Evolutionary conservation across 2,329 filamentous ascomycete genomes (phyloP), one percentile per base, ranked within the genome.

Genomic region (Lithohypha guttulata): DNA sequence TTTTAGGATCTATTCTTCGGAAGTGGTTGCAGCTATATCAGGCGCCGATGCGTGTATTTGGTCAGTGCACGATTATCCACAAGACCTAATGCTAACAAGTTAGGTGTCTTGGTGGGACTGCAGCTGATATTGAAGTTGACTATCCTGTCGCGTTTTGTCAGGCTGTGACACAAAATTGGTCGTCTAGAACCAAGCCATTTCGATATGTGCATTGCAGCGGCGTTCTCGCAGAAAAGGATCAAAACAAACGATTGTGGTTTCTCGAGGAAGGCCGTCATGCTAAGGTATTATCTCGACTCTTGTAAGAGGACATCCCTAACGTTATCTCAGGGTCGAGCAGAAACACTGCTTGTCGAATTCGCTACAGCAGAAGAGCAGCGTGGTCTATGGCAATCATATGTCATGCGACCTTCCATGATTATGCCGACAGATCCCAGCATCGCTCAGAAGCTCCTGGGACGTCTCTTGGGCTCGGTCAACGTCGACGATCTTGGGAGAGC

Each of bases 401-500:
- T 26, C 20, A 35, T 35, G n/a, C 33, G 22, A 18, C 22, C 33
- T 5, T 35, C 21, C 7, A 35, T 35, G 33, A 17, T 35, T 23
- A 20, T 22, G 15, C 18, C 18, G 15, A 34, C 6, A 9, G 10
- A 34, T n/a, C 14, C 31, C 5, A 34, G 20, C 20, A 10, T 21
- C 8, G 17, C 15, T 21, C 31, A 20, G 20, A 22, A n/a, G 17
- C 3, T 34, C 8, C n/a, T 18, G 17, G 18, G 31, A 10, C n/a
- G 10, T 13, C 10, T 34, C 14, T n/a, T 22, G n/a, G 15, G 31
- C 20, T n/a, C 7, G 6, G 18, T 34, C 8, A 6, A n/a, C 11
- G 18, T 22, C 11, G 18, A 34, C 11, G 18, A 34, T 11, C 31
- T 22, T 10, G 31, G 18, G n/a, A 34, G 18, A 20, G 10, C 31